phyloP scores from a whole-genome alignment of 495 filamentous ascomycete genomes.

The Podospora pseudoanserina region DNA sequence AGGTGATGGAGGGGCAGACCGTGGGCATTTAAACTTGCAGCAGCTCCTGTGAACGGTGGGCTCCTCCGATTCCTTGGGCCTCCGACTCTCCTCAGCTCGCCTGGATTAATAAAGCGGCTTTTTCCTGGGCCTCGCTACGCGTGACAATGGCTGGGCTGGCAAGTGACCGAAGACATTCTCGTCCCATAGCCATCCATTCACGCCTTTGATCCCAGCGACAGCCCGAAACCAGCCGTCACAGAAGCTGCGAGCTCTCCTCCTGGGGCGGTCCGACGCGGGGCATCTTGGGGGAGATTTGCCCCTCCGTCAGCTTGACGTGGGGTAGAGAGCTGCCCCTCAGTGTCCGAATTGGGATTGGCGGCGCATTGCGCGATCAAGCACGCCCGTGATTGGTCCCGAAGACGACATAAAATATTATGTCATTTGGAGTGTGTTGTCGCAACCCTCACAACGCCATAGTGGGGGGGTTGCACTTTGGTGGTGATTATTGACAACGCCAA shows the following conservation, averaged over 20 bases:
- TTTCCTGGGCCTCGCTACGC: not conserved
- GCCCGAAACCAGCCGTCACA: conserved; percentile 8
- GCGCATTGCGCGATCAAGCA: conserved; percentile 35
- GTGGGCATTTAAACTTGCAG: conserved; percentile 7
- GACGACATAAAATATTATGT: conserved; percentile 27
- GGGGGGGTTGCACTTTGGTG: conserved; percentile 15
- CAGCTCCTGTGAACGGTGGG: conserved; percentile 1
- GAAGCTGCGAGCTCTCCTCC: conserved; percentile 1
- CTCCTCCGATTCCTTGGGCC: not conserved
- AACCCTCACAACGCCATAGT: conserved; percentile 13
- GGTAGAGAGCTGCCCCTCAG: conserved; percentile 31
- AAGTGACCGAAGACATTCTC: conserved; percentile 2
- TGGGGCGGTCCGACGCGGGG: conserved; percentile 23
- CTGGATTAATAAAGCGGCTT: conserved; percentile 19
- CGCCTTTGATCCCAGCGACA: conserved; percentile 1
- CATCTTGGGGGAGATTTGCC: conserved; percentile 26
- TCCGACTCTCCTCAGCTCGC: not conserved
- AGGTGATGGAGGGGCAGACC: conserved; percentile 11
- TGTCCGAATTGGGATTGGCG: conserved; percentile 29
- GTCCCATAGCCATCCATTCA: not conserved
- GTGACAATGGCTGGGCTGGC: not conserved
- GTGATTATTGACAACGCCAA: conserved; percentile 8
- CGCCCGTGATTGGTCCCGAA: conserved; percentile 25
- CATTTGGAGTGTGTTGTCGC: conserved; percentile 31
- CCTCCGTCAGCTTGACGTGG: conserved; percentile 33